Evolutionary conservation across 2,329 filamentous ascomycete species (phyloP).

Genomic region (Paraphaeosphaeria minitans): DNA sequence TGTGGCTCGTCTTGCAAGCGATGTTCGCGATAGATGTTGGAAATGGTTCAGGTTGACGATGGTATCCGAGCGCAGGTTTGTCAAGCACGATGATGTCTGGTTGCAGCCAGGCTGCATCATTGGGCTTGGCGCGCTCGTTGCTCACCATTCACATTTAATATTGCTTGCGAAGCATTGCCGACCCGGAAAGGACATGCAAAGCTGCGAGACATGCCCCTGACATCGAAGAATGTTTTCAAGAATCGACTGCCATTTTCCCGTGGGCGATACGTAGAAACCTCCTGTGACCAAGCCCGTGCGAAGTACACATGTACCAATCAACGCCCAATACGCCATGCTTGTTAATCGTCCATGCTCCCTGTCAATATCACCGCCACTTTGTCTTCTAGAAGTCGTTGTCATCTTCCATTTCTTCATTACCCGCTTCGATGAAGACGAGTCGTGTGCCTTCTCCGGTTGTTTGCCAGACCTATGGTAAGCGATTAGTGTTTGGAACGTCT

Average conservation of each 20-base stretch:
- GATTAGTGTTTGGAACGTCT: constrained; percentile 36
- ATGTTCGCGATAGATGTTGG: neutral
- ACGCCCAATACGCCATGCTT: constrained; percentile 36
- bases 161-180: neutral
- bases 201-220: too few relatives aligned
- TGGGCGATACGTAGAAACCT: neutral
- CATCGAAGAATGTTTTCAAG: neutral
- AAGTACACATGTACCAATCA: constrained; percentile 11
- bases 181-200: neutral
- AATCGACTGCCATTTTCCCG: neutral
- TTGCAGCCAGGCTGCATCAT: neutral
- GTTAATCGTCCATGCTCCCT: constrained; percentile 21
- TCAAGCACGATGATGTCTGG: constrained; percentile 1
- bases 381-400: constrained; percentile 40
- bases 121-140: neutral
- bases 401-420: constrained; percentile 50
- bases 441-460: constrained; percentile 60
- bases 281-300: neutral
- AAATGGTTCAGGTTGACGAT: constrained; percentile 6
- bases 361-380: constrained; percentile 14
- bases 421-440: constrained; percentile 60
- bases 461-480: constrained; percentile 56
- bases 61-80: neutral
- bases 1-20: constrained; percentile 3
- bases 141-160: neutral